Base-by-base conservation (phyloP, 768 basidiomycete genomes). In the Boletus rex-veris region DNA sequence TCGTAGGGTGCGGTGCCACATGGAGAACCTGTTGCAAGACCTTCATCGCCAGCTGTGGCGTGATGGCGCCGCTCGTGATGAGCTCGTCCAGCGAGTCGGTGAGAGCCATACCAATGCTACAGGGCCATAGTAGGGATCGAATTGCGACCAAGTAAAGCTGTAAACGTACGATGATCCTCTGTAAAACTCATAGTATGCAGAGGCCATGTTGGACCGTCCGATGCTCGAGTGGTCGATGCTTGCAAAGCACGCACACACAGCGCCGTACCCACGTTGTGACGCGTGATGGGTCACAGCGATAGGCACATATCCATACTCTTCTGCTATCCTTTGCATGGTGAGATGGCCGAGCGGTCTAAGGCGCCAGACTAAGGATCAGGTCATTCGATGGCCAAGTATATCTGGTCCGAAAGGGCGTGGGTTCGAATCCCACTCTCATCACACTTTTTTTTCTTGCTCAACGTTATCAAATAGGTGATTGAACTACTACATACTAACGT, bases 11-110 rank as follows among this genome's bases (percentile, higher is more conserved):
- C 51, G 38, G 48, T 52, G 31, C 65, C 67, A 50, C 50, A 48
- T 48, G 55, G n/a, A 52, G 58, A 62, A 97, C 96, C 90, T 98
- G 96, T 67, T 90, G 88, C 54, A 98, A 74, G n/a, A 97, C 92
- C 73, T 96, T 92, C 88, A 98, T 92, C n/a, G 96, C 97, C 61
- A 98, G 72, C 74, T 98, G 96, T 12, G 96, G 96, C 18, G 94
- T 96, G 64, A 99, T 99, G 46, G 91, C 85, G 3, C 96, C 96
- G 66, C 88, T 90, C 43, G 94, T 96, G 64, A 99, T 98, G 60
- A 99, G 83, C 74, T 98, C 96, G 75, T 99, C 97, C 63, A 99
- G 83, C 60, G 96, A 94, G 77, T 99, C 97, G 14, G 95, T 96
- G 48, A 99, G 80, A 48, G 96, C 93, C 82, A 94, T 92, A 48